Evolutionary conservation across 371 early-diverging fungal species (phyloP).

Genomic region (Mucor velutinosus): DNA sequence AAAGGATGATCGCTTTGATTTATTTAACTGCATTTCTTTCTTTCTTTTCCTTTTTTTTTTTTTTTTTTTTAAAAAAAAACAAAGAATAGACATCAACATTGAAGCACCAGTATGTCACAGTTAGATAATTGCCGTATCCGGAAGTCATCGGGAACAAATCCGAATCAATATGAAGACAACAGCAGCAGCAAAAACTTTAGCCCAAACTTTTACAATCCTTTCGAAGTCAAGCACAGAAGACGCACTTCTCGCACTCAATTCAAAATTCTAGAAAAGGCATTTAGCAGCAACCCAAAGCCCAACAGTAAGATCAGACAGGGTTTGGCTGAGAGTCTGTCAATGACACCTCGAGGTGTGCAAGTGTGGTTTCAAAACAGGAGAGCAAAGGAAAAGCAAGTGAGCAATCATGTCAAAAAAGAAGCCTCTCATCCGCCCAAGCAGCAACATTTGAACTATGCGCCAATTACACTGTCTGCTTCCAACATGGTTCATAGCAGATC

Average conservation of each 20-base stretch:
- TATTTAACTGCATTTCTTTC: neutral
- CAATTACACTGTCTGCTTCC: constrained; percentile 4
- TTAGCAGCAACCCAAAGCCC: constrained; percentile 64
- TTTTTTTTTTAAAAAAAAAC: neutral
- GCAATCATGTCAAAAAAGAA: constrained; percentile 21
- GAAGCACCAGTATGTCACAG: neutral
- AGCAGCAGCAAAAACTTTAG: constrained; percentile 13
- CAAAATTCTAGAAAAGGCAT: constrained; percentile 61
- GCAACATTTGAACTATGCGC: neutral
- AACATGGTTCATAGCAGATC: constrained; percentile 15
- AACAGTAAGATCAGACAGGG: constrained; percentile 68
- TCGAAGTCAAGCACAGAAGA: constrained; percentile 56
- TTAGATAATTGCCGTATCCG: neutral
- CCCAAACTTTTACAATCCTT: constrained; percentile 39
- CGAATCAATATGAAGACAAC: neutral
- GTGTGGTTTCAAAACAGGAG: constrained; percentile 95
- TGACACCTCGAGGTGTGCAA: constrained; percentile 83
- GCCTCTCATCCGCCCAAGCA: neutral
- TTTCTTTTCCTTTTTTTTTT: neutral
- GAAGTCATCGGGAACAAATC: neutral
- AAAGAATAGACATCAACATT: neutral
- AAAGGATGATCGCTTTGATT: neutral
- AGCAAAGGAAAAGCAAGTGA: constrained; percentile 65
- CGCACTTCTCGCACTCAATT: constrained; percentile 67
- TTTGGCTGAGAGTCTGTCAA: constrained; percentile 69